Percentiles rank a stretch among this genome's conserved stretches.
Conservation (phyloP, 2,329 filamentous ascomycete species). For the Colletotrichum incanum region DNA sequence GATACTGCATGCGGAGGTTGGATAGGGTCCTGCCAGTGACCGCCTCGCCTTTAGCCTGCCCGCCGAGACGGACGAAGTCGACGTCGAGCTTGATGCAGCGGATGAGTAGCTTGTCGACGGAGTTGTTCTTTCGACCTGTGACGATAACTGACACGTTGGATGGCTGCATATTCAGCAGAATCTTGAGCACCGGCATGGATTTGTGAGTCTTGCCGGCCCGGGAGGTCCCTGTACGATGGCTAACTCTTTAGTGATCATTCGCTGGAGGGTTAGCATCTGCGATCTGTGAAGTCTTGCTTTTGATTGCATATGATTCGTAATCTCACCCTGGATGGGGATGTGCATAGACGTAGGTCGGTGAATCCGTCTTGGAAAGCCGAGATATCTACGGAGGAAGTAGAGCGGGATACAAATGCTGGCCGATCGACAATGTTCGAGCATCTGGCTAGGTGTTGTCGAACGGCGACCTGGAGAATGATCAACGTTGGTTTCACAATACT, state of each 20-base stretch:
- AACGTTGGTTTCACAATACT: background rate
- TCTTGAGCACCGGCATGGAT: slow-evolving; percentile 81
- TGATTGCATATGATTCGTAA: slow-evolving; percentile 35
- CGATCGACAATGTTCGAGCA: slow-evolving; percentile 50
- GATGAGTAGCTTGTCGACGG: too few species aligned
- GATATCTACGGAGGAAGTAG: background rate
- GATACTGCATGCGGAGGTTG: too few species aligned
- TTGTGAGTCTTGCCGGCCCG: slow-evolving; percentile 83
- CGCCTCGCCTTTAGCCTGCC: too few species aligned
- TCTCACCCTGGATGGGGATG: too few species aligned
- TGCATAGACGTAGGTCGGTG: background rate
- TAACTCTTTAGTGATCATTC: slow-evolving; percentile 80
- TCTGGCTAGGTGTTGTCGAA: slow-evolving; percentile 74
- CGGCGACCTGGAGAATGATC: slow-evolving; percentile 61
- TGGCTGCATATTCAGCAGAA: slow-evolving; percentile 73
- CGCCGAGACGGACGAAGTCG: too few species aligned
- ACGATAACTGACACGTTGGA: slow-evolving; percentile 80
- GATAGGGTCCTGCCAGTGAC: too few species aligned
- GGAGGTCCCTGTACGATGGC: slow-evolving; percentile 89
- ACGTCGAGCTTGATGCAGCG: too few species aligned
- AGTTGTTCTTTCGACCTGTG: too few species aligned
- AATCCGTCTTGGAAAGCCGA: slow-evolving; percentile 2
- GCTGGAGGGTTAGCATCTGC: slow-evolving; percentile 77
- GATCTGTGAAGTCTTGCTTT: slow-evolving; percentile 74
- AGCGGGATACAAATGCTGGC: background rate